phyloP scores from a whole-genome alignment of 371 early-diverging fungal species.

The Mucor mucedo region DNA sequence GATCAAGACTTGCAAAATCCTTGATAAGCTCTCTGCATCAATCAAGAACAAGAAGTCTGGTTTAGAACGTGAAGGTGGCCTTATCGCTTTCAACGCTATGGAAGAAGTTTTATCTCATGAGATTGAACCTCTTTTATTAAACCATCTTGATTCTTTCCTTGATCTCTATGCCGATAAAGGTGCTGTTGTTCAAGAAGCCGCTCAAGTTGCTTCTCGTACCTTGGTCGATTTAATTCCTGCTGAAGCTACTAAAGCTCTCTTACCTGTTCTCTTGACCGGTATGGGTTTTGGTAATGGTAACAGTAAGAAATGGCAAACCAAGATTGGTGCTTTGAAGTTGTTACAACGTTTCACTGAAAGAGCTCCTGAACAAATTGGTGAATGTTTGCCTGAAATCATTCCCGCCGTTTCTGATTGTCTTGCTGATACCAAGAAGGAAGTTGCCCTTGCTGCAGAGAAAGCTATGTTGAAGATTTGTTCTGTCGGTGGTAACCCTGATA shows the following conservation, averaged over 20 bases:
- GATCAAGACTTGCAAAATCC: slow-evolving; percentile 62
- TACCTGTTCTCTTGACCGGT: slow-evolving; percentile 69
- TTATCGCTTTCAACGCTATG: slow-evolving; percentile 73
- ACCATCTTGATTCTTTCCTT: slow-evolving; percentile 60
- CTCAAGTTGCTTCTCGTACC: slow-evolving; percentile 61
- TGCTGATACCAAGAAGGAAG: slow-evolving; percentile 76
- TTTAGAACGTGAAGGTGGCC: slow-evolving; percentile 72
- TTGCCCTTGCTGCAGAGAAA: slow-evolving; percentile 47
- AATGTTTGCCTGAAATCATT: slow-evolving; percentile 70
- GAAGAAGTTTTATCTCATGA: slow-evolving; percentile 58
- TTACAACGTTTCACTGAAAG: slow-evolving; percentile 58
- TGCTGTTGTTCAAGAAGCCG: slow-evolving; percentile 73
- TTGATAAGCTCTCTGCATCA: slow-evolving; percentile 59
- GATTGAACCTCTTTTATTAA: slow-evolving; percentile 68
- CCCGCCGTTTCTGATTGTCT: slow-evolving; percentile 75
- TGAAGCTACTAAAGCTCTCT: slow-evolving; percentile 58
- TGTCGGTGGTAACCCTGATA: slow-evolving; percentile 81
- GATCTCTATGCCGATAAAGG: slow-evolving; percentile 79
- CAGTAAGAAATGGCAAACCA: slow-evolving; percentile 83
- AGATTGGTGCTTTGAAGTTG: slow-evolving; percentile 68
- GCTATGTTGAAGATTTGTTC: slow-evolving; percentile 72
- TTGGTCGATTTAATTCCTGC: slow-evolving; percentile 58
- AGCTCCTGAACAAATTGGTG: slow-evolving; percentile 71
- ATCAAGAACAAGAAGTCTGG: slow-evolving; percentile 76
- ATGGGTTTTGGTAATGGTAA: slow-evolving; percentile 51